Evolutionary conservation across 139 green algal genomes (phyloP).

Genomic region (Yamagishiella unicocca): DNA sequence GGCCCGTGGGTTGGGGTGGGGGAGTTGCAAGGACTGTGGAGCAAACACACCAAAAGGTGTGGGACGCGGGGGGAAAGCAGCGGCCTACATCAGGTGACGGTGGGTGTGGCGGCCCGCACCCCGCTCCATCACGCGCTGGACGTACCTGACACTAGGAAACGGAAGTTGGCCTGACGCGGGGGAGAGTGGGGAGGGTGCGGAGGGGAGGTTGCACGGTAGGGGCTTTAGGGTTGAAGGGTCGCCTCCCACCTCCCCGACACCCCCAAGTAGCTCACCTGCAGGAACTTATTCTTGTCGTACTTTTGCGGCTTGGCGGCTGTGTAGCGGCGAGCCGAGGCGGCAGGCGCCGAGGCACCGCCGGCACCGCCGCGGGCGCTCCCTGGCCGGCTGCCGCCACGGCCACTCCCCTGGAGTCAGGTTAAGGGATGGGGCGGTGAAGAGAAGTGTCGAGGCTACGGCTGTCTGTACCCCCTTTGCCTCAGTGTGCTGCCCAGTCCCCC

Average conservation of each 20-base stretch:
- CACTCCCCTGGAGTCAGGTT: constrained; percentile 40
- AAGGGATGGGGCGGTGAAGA: background rate
- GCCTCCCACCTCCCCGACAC: background rate
- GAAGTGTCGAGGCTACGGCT: too few species aligned
- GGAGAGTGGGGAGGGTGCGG: background rate
- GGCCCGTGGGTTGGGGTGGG: too few species aligned
- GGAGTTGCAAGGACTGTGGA: too few species aligned
- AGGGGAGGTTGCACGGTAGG: background rate
- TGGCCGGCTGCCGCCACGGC: constrained; percentile 5
- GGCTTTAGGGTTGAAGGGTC: background rate
- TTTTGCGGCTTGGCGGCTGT: constrained; percentile 49
- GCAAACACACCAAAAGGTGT: too few species aligned
- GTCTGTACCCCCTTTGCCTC: too few species aligned
- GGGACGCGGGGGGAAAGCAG: too few species aligned
- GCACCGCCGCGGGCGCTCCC: background rate
- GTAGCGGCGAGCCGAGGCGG: background rate
- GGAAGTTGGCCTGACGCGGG: constrained; percentile 82
- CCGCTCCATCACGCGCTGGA: too few species aligned
- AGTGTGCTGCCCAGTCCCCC: too few species aligned
- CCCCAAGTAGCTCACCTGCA: constrained; percentile 58
- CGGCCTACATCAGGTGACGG: too few species aligned
- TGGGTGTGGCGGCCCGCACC: too few species aligned
- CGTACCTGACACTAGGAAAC: constrained; percentile 84
- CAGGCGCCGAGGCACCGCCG: background rate
- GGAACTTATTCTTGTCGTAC: constrained; percentile 84